phyloP scores from a whole-genome alignment of 192 early-diverging fungal species.

The Podila horticola region DNA sequence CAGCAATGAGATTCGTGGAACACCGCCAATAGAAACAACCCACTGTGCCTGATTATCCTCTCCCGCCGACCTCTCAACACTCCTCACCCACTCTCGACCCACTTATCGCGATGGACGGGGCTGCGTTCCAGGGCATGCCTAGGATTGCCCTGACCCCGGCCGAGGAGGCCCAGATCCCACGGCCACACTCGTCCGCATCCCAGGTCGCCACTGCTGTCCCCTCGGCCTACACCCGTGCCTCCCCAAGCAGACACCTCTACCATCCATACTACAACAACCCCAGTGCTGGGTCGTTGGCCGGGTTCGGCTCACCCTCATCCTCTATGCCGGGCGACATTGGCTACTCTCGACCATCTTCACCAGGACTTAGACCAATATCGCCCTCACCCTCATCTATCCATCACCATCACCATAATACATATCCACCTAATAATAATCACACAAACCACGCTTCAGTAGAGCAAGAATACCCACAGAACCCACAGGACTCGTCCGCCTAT shows the following conservation, averaged over 20 bases:
- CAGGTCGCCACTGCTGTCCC: conserved; percentile 40
- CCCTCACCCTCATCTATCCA: conserved; percentile 3
- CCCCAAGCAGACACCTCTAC: conserved; percentile 11
- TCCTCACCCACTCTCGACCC: background rate
- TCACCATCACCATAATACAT: background rate
- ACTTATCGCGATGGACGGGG: conserved; percentile 30
- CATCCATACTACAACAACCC: conserved; percentile 31
- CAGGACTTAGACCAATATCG: conserved; percentile 20
- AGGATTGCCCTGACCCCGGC: conserved; percentile 48
- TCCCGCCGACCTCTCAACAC: background rate
- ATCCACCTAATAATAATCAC: conserved; percentile 4
- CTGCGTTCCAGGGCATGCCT: conserved; percentile 51
- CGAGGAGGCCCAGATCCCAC: conserved; percentile 40
- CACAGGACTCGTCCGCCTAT: conserved; percentile 33
- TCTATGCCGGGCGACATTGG: conserved; percentile 21
- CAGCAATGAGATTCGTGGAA: background rate
- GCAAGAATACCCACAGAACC: conserved; percentile 48
- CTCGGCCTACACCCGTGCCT: conserved; percentile 20
- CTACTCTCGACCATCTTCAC: conserved; percentile 32
- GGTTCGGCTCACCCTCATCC: conserved; percentile 8
- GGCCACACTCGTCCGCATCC: conserved; percentile 35
- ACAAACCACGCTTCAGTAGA: conserved; percentile 2
- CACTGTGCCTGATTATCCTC: background rate
- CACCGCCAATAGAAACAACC: background rate
- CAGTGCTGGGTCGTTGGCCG: conserved; percentile 8